These are phyloP conservation scores for Acacia concinna DNA, from an alignment of 331 rosid species.

Conservation along the genomic window DNA sequence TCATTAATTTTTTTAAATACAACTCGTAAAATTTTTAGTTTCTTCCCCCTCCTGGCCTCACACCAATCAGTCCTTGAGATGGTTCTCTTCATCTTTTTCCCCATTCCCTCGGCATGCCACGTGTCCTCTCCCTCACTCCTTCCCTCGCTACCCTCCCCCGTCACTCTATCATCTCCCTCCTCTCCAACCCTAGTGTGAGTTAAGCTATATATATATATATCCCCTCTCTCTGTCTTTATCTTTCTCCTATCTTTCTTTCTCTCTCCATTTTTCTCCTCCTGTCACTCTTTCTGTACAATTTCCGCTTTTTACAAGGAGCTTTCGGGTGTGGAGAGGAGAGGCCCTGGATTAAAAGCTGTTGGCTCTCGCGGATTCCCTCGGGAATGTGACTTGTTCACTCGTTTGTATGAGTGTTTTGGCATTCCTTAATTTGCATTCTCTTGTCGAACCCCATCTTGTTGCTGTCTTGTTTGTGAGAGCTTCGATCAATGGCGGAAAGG, in stretches of 20 bases:
- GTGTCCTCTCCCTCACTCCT: slow-evolving; percentile 23
- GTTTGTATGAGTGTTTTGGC: slow-evolving; percentile 18
- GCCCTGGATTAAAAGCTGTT: neutral
- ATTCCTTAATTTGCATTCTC: neutral
- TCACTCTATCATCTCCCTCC: slow-evolving; percentile 29
- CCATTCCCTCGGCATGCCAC: slow-evolving; percentile 41
- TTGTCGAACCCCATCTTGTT: neutral
- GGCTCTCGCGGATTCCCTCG: neutral
- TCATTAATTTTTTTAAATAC: too few species aligned
- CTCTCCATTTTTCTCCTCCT: neutral
- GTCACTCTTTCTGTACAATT: slow-evolving; percentile 14
- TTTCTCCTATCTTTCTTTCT: neutral
- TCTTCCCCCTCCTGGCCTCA: too few species aligned
- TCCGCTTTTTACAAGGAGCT: slow-evolving; percentile 22
- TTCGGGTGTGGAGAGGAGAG: neutral
- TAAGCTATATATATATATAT: slow-evolving; percentile 54
- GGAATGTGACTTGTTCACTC: slow-evolving; percentile 11
- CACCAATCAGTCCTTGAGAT: too few species aligned
- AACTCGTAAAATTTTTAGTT: too few species aligned
- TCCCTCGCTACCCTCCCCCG: neutral
- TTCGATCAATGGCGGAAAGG: slow-evolving; percentile 69
- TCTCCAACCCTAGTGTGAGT: slow-evolving; percentile 51
- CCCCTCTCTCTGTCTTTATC: neutral
- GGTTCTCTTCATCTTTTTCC: too few species aligned
- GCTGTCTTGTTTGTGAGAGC: neutral